Percentiles rank a stretch among this genome's conserved stretches.
These are phyloP conservation scores for Cornus kousa DNA, from an alignment of 148 eudicot species.

Conservation along the genomic window DNA sequence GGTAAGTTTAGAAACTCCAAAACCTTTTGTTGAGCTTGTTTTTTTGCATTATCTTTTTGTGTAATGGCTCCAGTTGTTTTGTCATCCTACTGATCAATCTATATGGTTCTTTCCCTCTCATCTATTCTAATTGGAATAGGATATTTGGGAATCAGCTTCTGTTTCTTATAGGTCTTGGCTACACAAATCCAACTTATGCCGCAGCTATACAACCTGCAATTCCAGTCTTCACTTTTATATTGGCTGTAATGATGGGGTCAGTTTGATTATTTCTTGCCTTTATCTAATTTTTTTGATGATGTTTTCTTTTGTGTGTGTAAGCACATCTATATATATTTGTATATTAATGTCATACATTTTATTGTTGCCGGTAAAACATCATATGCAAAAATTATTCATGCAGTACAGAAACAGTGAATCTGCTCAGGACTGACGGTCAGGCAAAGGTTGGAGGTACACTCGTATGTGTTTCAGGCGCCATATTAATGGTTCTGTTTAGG, in stretches of 20 bases:
- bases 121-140: constrained; percentile 39
- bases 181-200: constrained; percentile 95
- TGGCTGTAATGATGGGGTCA: constrained; percentile 89
- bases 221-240: constrained; percentile 88
- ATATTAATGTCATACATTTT: not conserved
- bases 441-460: constrained; percentile 82
- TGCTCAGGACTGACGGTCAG: constrained; percentile 72
- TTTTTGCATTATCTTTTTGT: not conserved
- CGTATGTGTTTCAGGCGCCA: constrained; percentile 83
- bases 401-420: constrained; percentile 96
- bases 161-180: constrained; percentile 92
- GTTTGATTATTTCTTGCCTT: constrained; percentile 26
- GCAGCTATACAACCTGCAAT: constrained; percentile 96
- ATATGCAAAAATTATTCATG: constrained; percentile 40
- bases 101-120: not conserved
- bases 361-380: constrained; percentile 11
- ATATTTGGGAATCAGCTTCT: constrained; percentile 93
- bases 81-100: not conserved
- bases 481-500: constrained; percentile 79
- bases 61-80: not conserved
- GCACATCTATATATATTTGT: not conserved
- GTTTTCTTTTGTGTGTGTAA: not conserved
- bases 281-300: not conserved
- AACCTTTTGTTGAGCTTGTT: not conserved
- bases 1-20: constrained; percentile 45